Percentiles rank a stretch among this genome's conserved stretches.
These are phyloP conservation scores for Aspergillus sp. DNA, from an alignment of 2,329 filamentous ascomycete genomes.

Conservation along the genomic window DNA sequence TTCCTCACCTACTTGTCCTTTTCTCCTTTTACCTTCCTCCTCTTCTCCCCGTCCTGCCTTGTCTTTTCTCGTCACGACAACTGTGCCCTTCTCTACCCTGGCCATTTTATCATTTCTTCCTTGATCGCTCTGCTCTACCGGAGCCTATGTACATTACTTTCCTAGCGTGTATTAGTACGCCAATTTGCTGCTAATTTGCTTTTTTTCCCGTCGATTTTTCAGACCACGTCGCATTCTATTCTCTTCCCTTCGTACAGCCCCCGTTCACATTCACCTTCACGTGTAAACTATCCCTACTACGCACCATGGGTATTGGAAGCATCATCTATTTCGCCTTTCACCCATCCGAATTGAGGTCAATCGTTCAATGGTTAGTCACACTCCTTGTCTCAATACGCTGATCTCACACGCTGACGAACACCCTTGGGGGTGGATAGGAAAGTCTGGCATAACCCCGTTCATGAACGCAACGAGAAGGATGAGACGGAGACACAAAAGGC, in stretches of 20 bases:
- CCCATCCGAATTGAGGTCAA: conserved; percentile 73
- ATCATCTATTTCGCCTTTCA: conserved; percentile 72
- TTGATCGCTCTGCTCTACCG: background rate
- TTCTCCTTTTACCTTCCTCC: background rate
- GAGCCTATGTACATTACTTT: conserved; percentile 14
- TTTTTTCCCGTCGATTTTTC: conserved; percentile 3
- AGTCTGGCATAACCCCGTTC: conserved; percentile 92
- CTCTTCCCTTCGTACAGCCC: conserved; percentile 14
- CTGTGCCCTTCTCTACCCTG: background rate
- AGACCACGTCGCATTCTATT: background rate
- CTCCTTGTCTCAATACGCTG: background rate
- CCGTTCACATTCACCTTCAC: conserved; percentile 10
- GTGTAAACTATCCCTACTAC: conserved; percentile 13
- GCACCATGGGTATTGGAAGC: conserved; percentile 46
- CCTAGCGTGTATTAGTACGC: conserved; percentile 8
- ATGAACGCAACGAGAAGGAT: conserved; percentile 73
- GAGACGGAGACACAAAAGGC: conserved; percentile 72
- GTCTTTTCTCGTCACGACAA: background rate
- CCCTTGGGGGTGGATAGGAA: conserved; percentile 61
- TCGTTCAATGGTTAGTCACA: conserved; percentile 77
- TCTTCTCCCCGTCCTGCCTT: background rate
- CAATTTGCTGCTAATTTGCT: conserved; percentile 10
- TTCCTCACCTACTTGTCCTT: conserved; percentile 7
- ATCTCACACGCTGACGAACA: conserved; percentile 15
- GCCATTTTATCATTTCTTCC: background rate